Evolutionary conservation across 2,329 filamentous ascomycete species (phyloP), one percentile per base, ranked within the genome.

Genomic region (Pseudogymnoascus sp.): DNA sequence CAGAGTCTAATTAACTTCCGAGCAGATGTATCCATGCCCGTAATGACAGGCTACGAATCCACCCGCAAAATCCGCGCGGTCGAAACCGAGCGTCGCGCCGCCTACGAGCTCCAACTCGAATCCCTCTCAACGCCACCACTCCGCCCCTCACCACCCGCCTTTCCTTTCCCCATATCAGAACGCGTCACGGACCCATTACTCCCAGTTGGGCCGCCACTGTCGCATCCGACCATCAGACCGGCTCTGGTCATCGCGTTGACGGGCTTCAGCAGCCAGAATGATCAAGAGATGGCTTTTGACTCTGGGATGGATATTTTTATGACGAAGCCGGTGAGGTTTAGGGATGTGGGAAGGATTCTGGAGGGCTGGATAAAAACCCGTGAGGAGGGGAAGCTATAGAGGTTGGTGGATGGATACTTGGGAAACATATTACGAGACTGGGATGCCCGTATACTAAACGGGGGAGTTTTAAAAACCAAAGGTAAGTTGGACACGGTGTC

Each of bases 261-360:
- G 0, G 81, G 80, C 0, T 71, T 82, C n/a, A 80, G 78, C 2
- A 79, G 77, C 31, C 71, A 75, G 1, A 77, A 79, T 61, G 80
- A 79, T 2, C 75, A 78, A 62, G 73, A 77, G 26, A 77, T 81
- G 66, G 81, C 81, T 0, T 76, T 80, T 61, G 77, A 77, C 0
- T 81, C 78, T 31, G 82, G 82, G 0, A 73, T 84, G 4, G 81
- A 85, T 62, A 65, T 82, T 8, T 84, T 83, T 61, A 68, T 83
- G 19, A 81, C 81, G 13, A 82, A 82, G 69, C 81, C 80, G 0
- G 77, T 82, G 59, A 61, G 65, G 40, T 69, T 70, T 63, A 38
- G 59, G 24, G 67, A 68, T 37, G 65, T 70, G 7, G 67, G 67
- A 2, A 67, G 42, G 29, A 68, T 70, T 40, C 29, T 70, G 38